Base-by-base conservation (phyloP, 257 asterid species). In the Lavandula angustifolia region DNA sequence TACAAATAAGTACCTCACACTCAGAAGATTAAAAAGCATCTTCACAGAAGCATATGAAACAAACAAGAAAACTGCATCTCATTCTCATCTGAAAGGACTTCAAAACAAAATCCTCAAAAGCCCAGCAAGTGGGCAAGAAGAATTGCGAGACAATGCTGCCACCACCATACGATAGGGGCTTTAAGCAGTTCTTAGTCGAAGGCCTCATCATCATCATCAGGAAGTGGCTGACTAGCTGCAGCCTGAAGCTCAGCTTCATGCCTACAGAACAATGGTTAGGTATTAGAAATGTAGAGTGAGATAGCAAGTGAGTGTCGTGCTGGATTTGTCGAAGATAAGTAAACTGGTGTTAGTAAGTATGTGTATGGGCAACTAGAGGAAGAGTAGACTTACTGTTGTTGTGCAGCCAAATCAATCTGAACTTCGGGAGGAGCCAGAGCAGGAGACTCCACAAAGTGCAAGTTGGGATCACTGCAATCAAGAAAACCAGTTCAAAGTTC, bases 181-280 rank as follows among this genome's bases (percentile, higher is more conserved):
- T 22, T 22, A 22, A 22, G 27, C 27, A 22, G 2, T 22, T 3
- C 51, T 52, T 72, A 88, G 16, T 89, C 96, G 5, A 89, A 86
- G 0, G 91, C 68, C 12, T 88, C 96, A 5, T 87, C 96, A 50
- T 87, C 95, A 0, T 89, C 96, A 51, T 89, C 96, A 0, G 96
- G 95, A 51, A 89, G 94, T 10, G 96, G 96, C 78, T 83, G 94
- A 32, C 53, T 71, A 14, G 87, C 86, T 0, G 95, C 95, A 55
- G 53, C 67, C 1, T 32, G 49, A 16, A 89, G 87, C 78, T 89
- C 95, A 0, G 77, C 83, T 72, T 89, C 96, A 52, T 89, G 95
- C 76, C 96, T 88, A 58, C 49, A 73, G 50, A 53, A 38, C 18
- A 5, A 6, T 0, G 1, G 4, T 0, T 22, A 0, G 27, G 27